Percentiles rank a stretch among this genome's conserved stretches.
These are phyloP conservation scores for Blastocystis sp. DNA, from an alignment of 352 stramenopile genomes.

Conservation along the genomic window DNA sequence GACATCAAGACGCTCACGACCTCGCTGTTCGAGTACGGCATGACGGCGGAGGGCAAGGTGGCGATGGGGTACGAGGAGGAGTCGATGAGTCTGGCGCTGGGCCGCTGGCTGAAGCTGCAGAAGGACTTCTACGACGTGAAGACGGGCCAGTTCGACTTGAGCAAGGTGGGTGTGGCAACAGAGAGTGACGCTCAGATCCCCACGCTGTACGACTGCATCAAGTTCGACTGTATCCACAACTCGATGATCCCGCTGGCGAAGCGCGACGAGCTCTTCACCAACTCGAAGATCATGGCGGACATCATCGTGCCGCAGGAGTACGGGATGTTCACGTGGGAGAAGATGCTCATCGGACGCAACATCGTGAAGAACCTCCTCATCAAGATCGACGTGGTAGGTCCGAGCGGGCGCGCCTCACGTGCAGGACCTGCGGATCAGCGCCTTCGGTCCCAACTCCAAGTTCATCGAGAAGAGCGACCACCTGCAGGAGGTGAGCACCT, in stretches of 20 bases:
- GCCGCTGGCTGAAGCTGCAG: slow-evolving; percentile 89
- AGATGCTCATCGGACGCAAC: slow-evolving; percentile 91
- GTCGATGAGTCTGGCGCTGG: slow-evolving; percentile 75
- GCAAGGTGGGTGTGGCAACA: slow-evolving; percentile 77
- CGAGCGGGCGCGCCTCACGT: neutral
- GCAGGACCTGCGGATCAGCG: slow-evolving; percentile 59
- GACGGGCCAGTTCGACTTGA: slow-evolving; percentile 80
- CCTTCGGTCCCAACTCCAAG: slow-evolving; percentile 55
- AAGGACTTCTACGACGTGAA: slow-evolving; percentile 91
- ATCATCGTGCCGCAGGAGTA: slow-evolving; percentile 91
- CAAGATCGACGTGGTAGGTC: slow-evolving; percentile 88
- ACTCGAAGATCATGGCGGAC: slow-evolving; percentile 78
- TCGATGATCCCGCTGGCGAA: slow-evolving; percentile 78
- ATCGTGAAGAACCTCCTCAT: slow-evolving; percentile 94
- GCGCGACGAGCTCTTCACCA: slow-evolving; percentile 12
- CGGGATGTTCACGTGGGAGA: slow-evolving; percentile 84
- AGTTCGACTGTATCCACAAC: slow-evolving; percentile 98
- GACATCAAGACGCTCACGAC: slow-evolving; percentile 36
- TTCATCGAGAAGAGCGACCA: slow-evolving; percentile 69
- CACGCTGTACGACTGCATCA: slow-evolving; percentile 95
- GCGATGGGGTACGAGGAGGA: slow-evolving; percentile 75
- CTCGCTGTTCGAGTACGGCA: slow-evolving; percentile 67
- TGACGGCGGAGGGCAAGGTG: slow-evolving; percentile 71
- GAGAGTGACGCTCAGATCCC: slow-evolving; percentile 89
- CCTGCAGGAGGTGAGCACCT: slow-evolving; percentile 54